phyloP scores from a whole-genome alignment of 2,329 filamentous ascomycete species.

The Metarhizium rileyi region DNA sequence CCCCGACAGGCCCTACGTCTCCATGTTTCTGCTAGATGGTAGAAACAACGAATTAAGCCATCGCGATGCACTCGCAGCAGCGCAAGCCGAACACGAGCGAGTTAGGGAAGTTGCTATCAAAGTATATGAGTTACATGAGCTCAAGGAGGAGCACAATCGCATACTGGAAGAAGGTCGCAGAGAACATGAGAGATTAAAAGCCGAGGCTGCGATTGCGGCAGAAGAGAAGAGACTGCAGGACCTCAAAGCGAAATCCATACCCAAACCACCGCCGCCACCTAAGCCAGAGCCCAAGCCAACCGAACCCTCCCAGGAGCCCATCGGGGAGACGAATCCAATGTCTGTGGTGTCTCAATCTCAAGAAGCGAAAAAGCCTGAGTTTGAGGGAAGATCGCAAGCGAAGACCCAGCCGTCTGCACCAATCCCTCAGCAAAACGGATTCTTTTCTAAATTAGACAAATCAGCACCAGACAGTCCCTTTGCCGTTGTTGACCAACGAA shows the following conservation, averaged over 20 bases:
- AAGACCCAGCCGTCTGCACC: background rate
- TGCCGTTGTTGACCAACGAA: background rate
- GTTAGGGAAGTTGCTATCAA: slow-evolving; percentile 44
- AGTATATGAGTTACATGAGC: slow-evolving; percentile 37
- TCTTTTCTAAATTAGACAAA: slow-evolving; percentile 15
- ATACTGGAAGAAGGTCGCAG: slow-evolving; percentile 34
- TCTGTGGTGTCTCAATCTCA: background rate
- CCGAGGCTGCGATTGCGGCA: slow-evolving; percentile 34
- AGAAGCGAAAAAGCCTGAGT: slow-evolving; percentile 12
- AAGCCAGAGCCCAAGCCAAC: slow-evolving; percentile 18
- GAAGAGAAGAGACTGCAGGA: slow-evolving; percentile 39
- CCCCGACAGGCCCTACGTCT: slow-evolving; percentile 38
- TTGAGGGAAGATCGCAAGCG: slow-evolving; percentile 3
- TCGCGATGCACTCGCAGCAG: slow-evolving; percentile 54
- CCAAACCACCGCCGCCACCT: slow-evolving; percentile 30
- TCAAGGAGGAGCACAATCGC: slow-evolving; percentile 33
- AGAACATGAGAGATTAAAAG: slow-evolving; percentile 35
- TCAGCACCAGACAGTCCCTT: slow-evolving; percentile 9
- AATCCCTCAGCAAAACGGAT: slow-evolving; percentile 11
- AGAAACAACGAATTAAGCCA: slow-evolving; percentile 55
- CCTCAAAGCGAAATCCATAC: slow-evolving; percentile 34
- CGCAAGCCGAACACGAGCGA: slow-evolving; percentile 56
- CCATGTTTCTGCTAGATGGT: slow-evolving; percentile 51
- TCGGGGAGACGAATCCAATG: background rate
- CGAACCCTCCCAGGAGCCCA: slow-evolving; percentile 2